Evolutionary conservation across 192 early-diverging fungal genomes (phyloP).

Genomic region (Obelidium mucronatum): DNA sequence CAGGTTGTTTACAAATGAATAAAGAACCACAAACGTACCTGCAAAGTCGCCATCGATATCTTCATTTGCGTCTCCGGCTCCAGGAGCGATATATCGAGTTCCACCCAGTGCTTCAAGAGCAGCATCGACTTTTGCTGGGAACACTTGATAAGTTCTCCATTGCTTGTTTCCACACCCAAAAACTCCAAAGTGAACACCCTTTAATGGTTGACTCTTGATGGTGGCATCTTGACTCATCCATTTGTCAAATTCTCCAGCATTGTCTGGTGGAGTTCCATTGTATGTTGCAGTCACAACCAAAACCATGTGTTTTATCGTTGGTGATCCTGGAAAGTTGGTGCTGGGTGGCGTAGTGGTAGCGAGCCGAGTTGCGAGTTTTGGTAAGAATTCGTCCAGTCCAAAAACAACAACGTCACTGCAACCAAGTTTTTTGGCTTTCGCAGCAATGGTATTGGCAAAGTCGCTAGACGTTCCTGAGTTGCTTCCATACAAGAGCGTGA

Average conservation of each 20-base stretch:
- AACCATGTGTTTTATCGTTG: conserved; percentile 20
- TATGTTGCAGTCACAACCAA: conserved; percentile 56
- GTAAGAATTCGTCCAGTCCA: conserved; percentile 31
- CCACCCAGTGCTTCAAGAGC: conserved; percentile 58
- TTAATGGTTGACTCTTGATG: conserved; percentile 27
- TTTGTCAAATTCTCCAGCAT: conserved; percentile 53
- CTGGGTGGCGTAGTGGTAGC: not conserved
- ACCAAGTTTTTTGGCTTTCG: conserved; percentile 47
- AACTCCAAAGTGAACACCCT: conserved; percentile 55
- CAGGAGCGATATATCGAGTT: conserved; percentile 44
- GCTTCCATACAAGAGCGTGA: conserved; percentile 59
- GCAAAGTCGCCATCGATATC: conserved; percentile 44
- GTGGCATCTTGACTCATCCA: conserved; percentile 24
- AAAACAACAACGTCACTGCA: conserved; percentile 35
- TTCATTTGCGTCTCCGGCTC: conserved; percentile 54
- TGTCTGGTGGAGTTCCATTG: conserved; percentile 63
- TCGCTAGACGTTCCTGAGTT: conserved; percentile 64
- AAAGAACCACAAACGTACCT: conserved; percentile 9
- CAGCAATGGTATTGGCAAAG: conserved; percentile 53
- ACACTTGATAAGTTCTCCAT: conserved; percentile 66
- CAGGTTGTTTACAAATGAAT: not conserved
- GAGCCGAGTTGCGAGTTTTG: conserved; percentile 6
- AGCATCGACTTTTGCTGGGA: conserved; percentile 56
- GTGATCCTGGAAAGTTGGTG: not conserved
- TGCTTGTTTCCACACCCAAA: conserved; percentile 69